These are phyloP conservation scores for Amorphotheca resinae DNA, from an alignment of 495 filamentous ascomycete genomes.

Conservation along the genomic window DNA sequence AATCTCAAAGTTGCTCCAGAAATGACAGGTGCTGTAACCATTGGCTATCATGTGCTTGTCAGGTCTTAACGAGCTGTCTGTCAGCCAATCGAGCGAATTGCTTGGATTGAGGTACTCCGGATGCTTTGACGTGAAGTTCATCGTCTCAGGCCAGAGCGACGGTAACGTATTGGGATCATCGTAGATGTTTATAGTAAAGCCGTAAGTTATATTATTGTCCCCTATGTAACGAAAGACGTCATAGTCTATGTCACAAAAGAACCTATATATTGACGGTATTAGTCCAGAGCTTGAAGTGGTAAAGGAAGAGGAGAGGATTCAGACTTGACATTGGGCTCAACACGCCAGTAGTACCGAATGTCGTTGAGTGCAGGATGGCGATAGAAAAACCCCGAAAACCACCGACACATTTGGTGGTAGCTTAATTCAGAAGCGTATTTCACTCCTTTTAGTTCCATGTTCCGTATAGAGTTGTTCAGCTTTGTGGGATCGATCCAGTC, in stretches of 20 bases:
- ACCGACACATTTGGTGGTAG: conserved; percentile 66
- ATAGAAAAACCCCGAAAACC: conserved; percentile 67
- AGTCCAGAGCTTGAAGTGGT: background rate
- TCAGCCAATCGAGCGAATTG: conserved; percentile 37
- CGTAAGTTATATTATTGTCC: conserved; percentile 62
- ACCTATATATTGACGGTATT: conserved; percentile 35
- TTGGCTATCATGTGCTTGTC: background rate
- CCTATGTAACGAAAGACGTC: conserved; percentile 67
- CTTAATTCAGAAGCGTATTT: conserved; percentile 42
- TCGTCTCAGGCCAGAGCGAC: conserved; percentile 35
- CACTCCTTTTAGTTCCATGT: conserved; percentile 40
- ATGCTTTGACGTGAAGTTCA: conserved; percentile 32
- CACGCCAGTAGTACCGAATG: conserved; percentile 66
- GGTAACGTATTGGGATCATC: conserved; percentile 39
- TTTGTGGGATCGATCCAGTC: conserved; percentile 49
- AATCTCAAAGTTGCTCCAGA: conserved; percentile 53
- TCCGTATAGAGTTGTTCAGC: conserved; percentile 39
- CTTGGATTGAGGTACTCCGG: conserved; percentile 35
- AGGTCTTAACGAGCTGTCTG: conserved; percentile 21
- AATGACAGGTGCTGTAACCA: conserved; percentile 38
- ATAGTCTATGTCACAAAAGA: conserved; percentile 57
- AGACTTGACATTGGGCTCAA: conserved; percentile 36
- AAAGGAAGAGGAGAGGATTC: background rate
- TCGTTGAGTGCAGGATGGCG: conserved; percentile 49
- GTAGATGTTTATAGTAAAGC: conserved; percentile 43